Conservation (phyloP, 1,139 yeast genomes). For the Kodamaea sp. region DNA sequence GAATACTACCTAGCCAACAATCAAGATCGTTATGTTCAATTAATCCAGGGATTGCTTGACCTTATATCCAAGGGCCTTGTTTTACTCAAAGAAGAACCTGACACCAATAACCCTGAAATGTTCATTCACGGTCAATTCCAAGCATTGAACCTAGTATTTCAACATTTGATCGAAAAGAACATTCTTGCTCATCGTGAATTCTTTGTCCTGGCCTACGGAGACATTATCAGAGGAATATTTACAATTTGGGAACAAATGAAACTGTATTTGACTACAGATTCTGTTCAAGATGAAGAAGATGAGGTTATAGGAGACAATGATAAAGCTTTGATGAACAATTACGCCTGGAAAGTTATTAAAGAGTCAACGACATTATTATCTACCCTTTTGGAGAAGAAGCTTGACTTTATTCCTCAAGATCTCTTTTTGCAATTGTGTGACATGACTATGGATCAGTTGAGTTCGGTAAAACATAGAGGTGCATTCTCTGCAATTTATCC, state of each 20-base stretch:
- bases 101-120: slow-evolving; percentile 23
- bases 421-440: slow-evolving; percentile 27
- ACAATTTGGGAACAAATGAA: slow-evolving; percentile 56
- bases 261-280: slow-evolving; percentile 52
- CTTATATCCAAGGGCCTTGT: slow-evolving; percentile 27
- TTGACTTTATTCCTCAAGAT: slow-evolving; percentile 1
- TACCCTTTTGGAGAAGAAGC: slow-evolving; percentile 29
- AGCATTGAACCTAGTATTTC: slow-evolving; percentile 48
- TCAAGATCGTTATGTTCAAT: slow-evolving; percentile 17
- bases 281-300: slow-evolving; percentile 28
- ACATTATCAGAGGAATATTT: slow-evolving; percentile 18
- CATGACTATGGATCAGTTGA: slow-evolving; percentile 62
- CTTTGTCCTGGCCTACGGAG: slow-evolving; percentile 5
- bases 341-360: slow-evolving; percentile 83
- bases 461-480: slow-evolving; percentile 82
- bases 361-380: slow-evolving; percentile 65
- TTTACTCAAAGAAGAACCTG: slow-evolving; percentile 25
- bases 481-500: slow-evolving; percentile 89
- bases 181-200: slow-evolving; percentile 2
- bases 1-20: slow-evolving; percentile 19
- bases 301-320: slow-evolving; percentile 28
- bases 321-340: slow-evolving; percentile 65
- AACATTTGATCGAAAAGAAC: slow-evolving; percentile 2
- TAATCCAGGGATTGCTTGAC: slow-evolving; percentile 33
- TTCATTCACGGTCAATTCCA: slow-evolving; percentile 66